phyloP scores from a whole-genome alignment of 2,329 filamentous ascomycete species.

The Colletotrichum gigasporum region DNA sequence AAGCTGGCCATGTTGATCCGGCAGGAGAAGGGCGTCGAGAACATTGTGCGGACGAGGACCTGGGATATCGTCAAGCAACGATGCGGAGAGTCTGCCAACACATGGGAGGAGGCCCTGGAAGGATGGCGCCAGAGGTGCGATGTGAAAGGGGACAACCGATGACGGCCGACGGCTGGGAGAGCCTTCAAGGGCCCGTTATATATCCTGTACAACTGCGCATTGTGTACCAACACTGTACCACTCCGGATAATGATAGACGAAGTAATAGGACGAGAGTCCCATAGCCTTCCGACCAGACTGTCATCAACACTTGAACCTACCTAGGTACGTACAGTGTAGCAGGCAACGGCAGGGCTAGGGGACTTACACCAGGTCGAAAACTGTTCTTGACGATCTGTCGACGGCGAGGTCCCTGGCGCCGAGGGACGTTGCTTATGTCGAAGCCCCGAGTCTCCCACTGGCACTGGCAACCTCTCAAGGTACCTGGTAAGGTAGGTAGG shows the following conservation, averaged over 20 bases:
- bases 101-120: conserved; percentile 73
- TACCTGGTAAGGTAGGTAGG: no score
- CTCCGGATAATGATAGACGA: conserved; percentile 14
- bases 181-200: background rate
- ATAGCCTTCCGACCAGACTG: no score
- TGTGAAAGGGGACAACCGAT: conserved; percentile 1
- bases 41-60: conserved; percentile 81
- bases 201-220: background rate
- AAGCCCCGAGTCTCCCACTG: no score
- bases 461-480: no score
- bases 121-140: conserved; percentile 56
- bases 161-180: background rate
- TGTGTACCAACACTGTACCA: conserved; percentile 24
- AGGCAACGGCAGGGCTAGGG: no score
- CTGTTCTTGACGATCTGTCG: no score
- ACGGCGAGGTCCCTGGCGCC: no score
- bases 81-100: conserved; percentile 68
- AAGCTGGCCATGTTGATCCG: conserved; percentile 76
- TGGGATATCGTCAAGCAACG: conserved; percentile 83
- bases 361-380: no score
- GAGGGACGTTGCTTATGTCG: no score
- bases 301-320: no score
- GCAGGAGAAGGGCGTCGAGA: conserved; percentile 80
- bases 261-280: background rate
- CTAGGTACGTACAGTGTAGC: no score